Base-by-base conservation (phyloP, 768 basidiomycete genomes). In the Russula vinacea region DNA sequence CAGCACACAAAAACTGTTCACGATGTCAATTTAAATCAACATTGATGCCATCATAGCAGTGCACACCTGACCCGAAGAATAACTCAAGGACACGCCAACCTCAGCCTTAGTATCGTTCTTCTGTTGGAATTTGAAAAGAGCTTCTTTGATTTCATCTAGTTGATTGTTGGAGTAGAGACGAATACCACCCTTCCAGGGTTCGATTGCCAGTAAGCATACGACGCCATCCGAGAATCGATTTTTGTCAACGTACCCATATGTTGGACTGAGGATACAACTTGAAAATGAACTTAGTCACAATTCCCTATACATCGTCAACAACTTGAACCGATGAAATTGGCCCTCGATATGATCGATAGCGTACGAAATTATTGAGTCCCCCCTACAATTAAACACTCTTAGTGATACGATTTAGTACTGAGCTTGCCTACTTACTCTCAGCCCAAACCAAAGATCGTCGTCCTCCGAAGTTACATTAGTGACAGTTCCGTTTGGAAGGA, bases 401-500 rank as follows among this genome's bases (percentile, higher is more conserved):
- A 47, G 22, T 10, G 10, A 47, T 47, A 7, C 3, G n/a, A 11
- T 11, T 11, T 9, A 24, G 9, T 24, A 47, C 24, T 47, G 22
- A 47, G 11, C 5, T 52, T 26, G 17, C 0, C 19, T 39, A 39
- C 65, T 56, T 33, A 66, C 65, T 42, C 65, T 40, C n/a, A 66
- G 42, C 14, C 49, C 65, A 37, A 66, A 66, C 65, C 57, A 64
- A 13, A 64, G 51, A 50, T 64, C 62, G 2, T 33, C 3, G 11
- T 59, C 44, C 13, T 50, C 19, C 22, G 49, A 24, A 6, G 65
- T 62, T 11, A 62, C 56, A 10, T 40, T 40, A 16, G 33, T 54
- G n/a, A 61, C 56, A 1, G 56, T 58, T 5, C 76, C 77, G 50
- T 69, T 68, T 7, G 75, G 75, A 2, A 72, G 55, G 17, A 75